A percentile compares a stretch with the other conserved stretches of the same genome.
Evolutionary conservation across 768 basidiomycete species (phyloP).

Genomic region (Tricholoma flavovirens): DNA sequence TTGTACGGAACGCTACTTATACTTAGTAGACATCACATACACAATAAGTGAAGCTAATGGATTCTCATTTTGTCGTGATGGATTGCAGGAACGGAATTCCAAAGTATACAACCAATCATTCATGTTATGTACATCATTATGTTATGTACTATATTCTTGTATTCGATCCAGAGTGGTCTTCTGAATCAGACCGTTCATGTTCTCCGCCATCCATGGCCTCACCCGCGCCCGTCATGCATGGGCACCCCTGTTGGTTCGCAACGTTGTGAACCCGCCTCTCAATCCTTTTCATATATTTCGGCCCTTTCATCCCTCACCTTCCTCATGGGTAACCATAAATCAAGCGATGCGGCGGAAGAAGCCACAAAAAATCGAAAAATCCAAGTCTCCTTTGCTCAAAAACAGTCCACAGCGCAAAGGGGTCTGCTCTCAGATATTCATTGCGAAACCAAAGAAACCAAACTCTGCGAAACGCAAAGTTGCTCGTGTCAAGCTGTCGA

Average conservation of each 20-base stretch:
- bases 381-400: conserved; percentile 78
- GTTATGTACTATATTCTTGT: no score
- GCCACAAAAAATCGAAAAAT: conserved; percentile 42
- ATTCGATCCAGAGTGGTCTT: not conserved
- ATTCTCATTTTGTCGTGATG: no score
- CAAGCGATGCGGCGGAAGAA: conserved; percentile 81
- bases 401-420: conserved; percentile 85
- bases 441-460: conserved; percentile 91
- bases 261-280: not conserved
- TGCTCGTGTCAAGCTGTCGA: conserved; percentile 86
- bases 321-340: conserved; percentile 69
- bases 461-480: conserved; percentile 99
- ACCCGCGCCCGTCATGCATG: conserved; percentile 23
- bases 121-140: no score
- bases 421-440: conserved; percentile 78
- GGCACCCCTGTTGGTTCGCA: conserved; percentile 21
- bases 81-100: no score
- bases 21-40: no score
- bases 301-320: conserved; percentile 58
- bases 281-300: conserved; percentile 29
- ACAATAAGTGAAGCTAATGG: no score
- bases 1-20: no score
- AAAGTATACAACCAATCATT: no score
- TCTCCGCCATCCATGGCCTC: conserved; percentile 31
- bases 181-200: conserved; percentile 24